phyloP scores from a whole-genome alignment of 768 basidiomycete genomes.

The Tricholoma hemisulphureum region DNA sequence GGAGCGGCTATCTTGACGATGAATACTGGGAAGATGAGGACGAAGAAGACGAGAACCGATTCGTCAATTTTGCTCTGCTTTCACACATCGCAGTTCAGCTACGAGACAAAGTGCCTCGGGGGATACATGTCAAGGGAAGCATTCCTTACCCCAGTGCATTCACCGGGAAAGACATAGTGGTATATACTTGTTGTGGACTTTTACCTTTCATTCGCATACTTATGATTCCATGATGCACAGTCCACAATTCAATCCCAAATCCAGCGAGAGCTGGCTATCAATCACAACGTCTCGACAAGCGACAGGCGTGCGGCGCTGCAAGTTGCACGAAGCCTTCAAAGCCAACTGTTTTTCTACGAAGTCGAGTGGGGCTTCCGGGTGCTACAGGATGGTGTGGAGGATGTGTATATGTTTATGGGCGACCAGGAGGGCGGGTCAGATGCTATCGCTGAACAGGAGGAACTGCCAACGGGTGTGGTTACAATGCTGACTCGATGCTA shows the following conservation, averaged over 20 bases:
- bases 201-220: neutral
- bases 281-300: conserved; percentile 69
- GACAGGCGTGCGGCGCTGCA: conserved; percentile 83
- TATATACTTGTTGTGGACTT: conserved; percentile 40
- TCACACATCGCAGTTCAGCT: conserved; percentile 88
- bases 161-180: conserved; percentile 93
- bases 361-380: conserved; percentile 90
- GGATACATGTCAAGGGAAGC: conserved; percentile 87
- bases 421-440: conserved; percentile 70
- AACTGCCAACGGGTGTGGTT: conserved; percentile 84
- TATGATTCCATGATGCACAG: conserved; percentile 35
- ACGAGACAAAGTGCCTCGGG: conserved; percentile 85
- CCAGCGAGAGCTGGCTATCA: conserved; percentile 75
- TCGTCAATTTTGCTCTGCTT: conserved; percentile 85
- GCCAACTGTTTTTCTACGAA: conserved; percentile 93
- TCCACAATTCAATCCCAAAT: conserved; percentile 87
- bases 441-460: conserved; percentile 57
- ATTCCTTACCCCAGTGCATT: conserved; percentile 89
- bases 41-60: conserved; percentile 69
- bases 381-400: conserved; percentile 84
- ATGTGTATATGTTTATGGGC: conserved; percentile 91
- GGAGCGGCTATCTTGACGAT: conserved; percentile 32
- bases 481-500: conserved; percentile 91
- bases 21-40: conserved; percentile 62
- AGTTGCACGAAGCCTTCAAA: conserved; percentile 87